Percentiles rank a stretch among this genome's conserved stretches.
Conservation (phyloP, 1,139 yeast species). For the Candida smagusa region DNA sequence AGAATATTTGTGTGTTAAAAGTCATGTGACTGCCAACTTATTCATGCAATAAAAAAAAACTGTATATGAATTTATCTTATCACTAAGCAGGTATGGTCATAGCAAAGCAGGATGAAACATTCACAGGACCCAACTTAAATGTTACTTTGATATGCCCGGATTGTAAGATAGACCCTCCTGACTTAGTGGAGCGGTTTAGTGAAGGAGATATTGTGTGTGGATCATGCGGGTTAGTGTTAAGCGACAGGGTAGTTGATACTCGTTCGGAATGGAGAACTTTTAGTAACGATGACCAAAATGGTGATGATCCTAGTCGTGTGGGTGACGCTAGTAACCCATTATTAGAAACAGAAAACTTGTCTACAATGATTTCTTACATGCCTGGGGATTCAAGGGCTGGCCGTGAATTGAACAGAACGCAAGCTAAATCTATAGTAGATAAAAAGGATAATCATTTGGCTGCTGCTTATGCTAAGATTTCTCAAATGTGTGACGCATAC, state of each 20-base stretch:
- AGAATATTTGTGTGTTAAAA: too few relatives aligned
- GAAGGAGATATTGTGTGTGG: constrained; percentile 99
- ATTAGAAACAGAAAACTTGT: constrained; percentile 85
- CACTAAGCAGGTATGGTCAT: too few relatives aligned
- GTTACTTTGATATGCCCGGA: constrained; percentile 94
- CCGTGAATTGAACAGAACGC: constrained; percentile 86
- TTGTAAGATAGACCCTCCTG: constrained; percentile 94
- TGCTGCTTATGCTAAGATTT: constrained; percentile 84
- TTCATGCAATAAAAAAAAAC: too few relatives aligned
- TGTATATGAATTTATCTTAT: too few relatives aligned
- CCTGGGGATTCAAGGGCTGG: constrained; percentile 77
- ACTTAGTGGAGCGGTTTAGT: constrained; percentile 87
- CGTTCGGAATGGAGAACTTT: constrained; percentile 99
- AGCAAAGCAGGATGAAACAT: constrained; percentile 10
- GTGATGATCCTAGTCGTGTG: constrained; percentile 98
- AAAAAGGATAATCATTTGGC: constrained; percentile 84
- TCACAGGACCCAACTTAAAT: constrained; percentile 70
- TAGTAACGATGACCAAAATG: constrained; percentile 94
- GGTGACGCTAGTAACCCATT: constrained; percentile 98
- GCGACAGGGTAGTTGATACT: constrained; percentile 91
- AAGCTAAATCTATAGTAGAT: constrained; percentile 80
- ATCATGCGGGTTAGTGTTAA: constrained; percentile 88
- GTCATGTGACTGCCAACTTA: too few relatives aligned
- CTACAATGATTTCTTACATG: constrained; percentile 86
- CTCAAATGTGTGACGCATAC: constrained; percentile 97